Base-by-base conservation (phyloP, 1,139 yeast genomes). In the Sugiyamaella novakii region DNA sequence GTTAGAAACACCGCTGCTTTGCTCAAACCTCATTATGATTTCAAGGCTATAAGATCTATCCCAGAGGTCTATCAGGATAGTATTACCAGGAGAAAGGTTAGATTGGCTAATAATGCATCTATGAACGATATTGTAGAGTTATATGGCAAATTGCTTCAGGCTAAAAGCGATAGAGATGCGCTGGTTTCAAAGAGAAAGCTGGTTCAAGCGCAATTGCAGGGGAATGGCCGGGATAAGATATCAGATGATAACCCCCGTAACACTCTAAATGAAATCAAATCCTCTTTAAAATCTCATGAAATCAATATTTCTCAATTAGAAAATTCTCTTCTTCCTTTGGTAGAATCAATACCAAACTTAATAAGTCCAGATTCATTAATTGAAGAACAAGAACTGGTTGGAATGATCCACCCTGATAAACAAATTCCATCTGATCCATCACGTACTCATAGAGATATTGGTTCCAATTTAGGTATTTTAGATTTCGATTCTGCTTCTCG, bases 401-500 rank as follows among this genome's bases (percentile, higher is more conserved):
- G 51, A 5, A 47, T 56, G 37, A 43, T 66, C 27, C 59, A 62
- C 42, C 53, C 56, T 5, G 56, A 55, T 31, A 44, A 46, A 19
- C 47, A 58, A 35, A 48, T 40, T 21, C 52, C 54, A 3, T 51
- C 57, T 7, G 54, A 53, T 15, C 30, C 51, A 1, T 42, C 43
- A 2, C 63, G 67, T 12, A 89, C 84, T 58, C 98, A 94, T 62
- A 79, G 83, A 47, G 66, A 64, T 1, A 83, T 94, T 14, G 88
- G 85, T 30, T 80, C 75, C 46, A 64, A 68, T 15, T 72, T 86
- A 15, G 80, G 81, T 0, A 69, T 92, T 19, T 69, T 89, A 40
- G 94, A 94, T 54, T 77, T 92, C 50, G 71, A 73, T 18, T 73
- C 79, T 0, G 98, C 96, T 0, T 73, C 97, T 0, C 72, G 77